Percentiles rank a stretch among this genome's conserved stretches.
These are phyloP conservation scores for Parascedosporium putredinis DNA, from an alignment of 2,329 filamentous ascomycete species.

Conservation along the genomic window DNA sequence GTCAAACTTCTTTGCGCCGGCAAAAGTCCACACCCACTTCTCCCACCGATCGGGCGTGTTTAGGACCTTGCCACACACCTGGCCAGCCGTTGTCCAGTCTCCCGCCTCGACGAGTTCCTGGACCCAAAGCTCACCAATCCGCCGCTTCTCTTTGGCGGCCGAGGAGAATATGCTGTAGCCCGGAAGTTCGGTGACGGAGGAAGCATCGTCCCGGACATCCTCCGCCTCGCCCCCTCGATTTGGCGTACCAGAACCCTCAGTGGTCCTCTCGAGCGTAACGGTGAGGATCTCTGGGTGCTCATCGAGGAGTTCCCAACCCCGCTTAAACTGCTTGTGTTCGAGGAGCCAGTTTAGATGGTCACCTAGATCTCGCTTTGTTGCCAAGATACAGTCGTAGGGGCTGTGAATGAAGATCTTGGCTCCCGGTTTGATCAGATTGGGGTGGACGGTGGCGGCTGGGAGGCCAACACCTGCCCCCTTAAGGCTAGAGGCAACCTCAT, in stretches of 20 bases:
- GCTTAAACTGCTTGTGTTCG: conserved; percentile 68
- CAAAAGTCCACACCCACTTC: conserved; percentile 90
- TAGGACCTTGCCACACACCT: conserved; percentile 73
- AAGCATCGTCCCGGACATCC: conserved; percentile 61
- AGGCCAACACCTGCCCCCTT: conserved; percentile 26
- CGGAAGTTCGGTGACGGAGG: conserved; percentile 25
- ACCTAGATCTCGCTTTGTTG: conserved; percentile 72
- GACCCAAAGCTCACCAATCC: conserved; percentile 89
- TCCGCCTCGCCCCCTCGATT: conserved; percentile 27
- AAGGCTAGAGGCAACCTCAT: conserved; percentile 40
- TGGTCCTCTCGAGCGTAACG: conserved; percentile 26
- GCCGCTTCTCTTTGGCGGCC: conserved; percentile 75
- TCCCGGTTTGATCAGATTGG: conserved; percentile 44
- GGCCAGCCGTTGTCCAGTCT: conserved; percentile 69
- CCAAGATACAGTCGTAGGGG: conserved; percentile 91
- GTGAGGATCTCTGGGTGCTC: conserved; percentile 68
- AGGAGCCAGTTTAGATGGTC: conserved; percentile 84
- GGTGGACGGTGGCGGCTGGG: conserved; percentile 32
- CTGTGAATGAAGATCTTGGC: conserved; percentile 86
- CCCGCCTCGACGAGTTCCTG: conserved; percentile 67
- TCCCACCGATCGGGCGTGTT: conserved; percentile 77
- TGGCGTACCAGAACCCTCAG: conserved; percentile 12
- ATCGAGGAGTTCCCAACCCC: conserved; percentile 83
- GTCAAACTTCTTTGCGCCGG: conserved; percentile 74
- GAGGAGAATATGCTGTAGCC: conserved; percentile 44